Conservation (phyloP, 306 rosid genomes). For the Macrotyloma uniflorum region DNA sequence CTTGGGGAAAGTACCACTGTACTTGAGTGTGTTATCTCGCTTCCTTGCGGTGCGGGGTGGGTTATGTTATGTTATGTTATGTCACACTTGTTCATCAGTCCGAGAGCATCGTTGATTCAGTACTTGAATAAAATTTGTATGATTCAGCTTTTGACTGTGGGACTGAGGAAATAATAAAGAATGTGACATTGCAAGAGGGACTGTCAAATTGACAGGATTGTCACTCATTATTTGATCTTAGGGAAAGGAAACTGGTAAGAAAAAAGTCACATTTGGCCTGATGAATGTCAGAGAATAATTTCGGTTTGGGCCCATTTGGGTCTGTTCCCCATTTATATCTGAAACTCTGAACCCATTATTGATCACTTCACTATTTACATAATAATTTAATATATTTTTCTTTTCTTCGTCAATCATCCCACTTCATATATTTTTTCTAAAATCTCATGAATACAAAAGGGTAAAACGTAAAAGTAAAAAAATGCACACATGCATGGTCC, state of each 20-base stretch:
- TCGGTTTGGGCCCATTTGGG: constrained; percentile 47
- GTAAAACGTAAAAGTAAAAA: neutral
- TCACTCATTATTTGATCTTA: constrained; percentile 33
- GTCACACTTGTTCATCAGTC: neutral
- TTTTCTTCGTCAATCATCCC: neutral
- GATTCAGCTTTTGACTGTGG: constrained; percentile 37
- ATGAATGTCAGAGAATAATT: constrained; percentile 47
- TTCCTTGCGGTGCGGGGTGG: neutral
- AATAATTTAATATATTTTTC: neutral
- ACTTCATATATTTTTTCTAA: too few species aligned
- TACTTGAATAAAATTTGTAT: constrained; percentile 16
- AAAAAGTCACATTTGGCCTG: constrained; percentile 22
- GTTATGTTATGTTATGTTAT: neutral
- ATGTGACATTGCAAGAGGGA: constrained; percentile 34
- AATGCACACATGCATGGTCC: neutral
- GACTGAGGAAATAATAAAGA: constrained; percentile 29
- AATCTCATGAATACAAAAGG: too few species aligned
- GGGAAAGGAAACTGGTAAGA: constrained; percentile 31
- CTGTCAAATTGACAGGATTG: constrained; percentile 42
- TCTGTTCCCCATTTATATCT: constrained; percentile 25
- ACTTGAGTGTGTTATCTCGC: neutral
- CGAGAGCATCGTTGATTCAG: neutral
- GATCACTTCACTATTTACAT: neutral
- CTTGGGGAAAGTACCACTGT: constrained; percentile 15
- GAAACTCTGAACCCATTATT: constrained; percentile 21